Evolutionary conservation across 768 basidiomycete species (phyloP).

Genomic region (Termitomyces sp.): DNA sequence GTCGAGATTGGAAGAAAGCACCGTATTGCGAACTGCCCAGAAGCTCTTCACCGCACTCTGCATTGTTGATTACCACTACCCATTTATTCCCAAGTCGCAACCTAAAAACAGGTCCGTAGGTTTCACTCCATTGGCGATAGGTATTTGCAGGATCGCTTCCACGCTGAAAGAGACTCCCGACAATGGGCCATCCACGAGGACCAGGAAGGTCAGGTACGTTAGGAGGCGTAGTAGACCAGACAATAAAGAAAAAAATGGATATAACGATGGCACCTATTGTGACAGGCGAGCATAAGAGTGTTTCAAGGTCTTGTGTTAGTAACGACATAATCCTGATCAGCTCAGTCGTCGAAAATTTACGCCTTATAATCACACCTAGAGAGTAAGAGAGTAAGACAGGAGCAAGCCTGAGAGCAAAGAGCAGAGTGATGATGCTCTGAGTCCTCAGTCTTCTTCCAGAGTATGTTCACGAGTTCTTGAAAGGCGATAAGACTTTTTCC

Average conservation of each 20-base stretch:
- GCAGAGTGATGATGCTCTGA: not conserved
- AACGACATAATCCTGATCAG: not conserved
- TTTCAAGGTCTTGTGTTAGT: not conserved
- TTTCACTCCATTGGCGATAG: slow-evolving; percentile 13
- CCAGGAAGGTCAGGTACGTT: slow-evolving; percentile 11
- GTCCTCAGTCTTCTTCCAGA: no score
- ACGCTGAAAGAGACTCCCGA: slow-evolving; percentile 13
- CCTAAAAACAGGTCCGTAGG: slow-evolving; percentile 13
- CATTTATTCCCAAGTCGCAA: slow-evolving; percentile 12
- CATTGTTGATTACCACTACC: slow-evolving; percentile 11
- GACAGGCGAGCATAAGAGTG: not conserved
- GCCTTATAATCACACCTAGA: slow-evolving; percentile 1
- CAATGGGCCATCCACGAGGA: slow-evolving; percentile 12
- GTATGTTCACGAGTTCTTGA: no score
- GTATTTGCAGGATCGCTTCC: slow-evolving; percentile 12
- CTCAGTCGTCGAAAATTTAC: not conserved
- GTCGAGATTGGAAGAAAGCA: slow-evolving; percentile 11
- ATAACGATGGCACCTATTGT: not conserved
- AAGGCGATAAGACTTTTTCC: no score
- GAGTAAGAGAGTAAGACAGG: not conserved
- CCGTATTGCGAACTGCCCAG: slow-evolving; percentile 10
- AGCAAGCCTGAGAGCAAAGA: not conserved
- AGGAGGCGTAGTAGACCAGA: slow-evolving; percentile 5
- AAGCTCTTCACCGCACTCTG: slow-evolving; percentile 11
- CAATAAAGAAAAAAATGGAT: not conserved